phyloP scores from a whole-genome alignment of 2,329 filamentous ascomycete genomes.

The Botrytis squamosa region DNA sequence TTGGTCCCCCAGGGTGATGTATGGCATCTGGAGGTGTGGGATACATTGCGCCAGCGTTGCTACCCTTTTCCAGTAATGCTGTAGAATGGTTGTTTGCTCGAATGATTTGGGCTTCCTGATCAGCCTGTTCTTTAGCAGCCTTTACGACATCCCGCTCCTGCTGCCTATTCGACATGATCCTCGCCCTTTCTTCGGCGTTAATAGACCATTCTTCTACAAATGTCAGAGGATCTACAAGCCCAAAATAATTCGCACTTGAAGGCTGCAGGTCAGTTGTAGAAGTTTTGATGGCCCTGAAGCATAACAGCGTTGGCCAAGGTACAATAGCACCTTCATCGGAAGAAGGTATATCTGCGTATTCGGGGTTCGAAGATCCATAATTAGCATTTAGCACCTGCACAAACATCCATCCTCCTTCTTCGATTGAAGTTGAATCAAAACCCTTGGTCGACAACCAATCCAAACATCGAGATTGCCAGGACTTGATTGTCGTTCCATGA shows the following conservation, averaged over 20 bases:
- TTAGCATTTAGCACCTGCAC: conserved; percentile 35
- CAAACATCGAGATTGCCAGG: conserved; percentile 38
- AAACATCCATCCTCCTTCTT: conserved; percentile 38
- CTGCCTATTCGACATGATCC: conserved; percentile 48
- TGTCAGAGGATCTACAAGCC: conserved; percentile 38
- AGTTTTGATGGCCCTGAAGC: conserved; percentile 33
- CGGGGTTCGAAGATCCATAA: conserved; percentile 30
- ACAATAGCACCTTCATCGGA: conserved; percentile 35
- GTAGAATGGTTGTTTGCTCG: conserved; percentile 53
- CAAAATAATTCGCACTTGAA: conserved; percentile 3
- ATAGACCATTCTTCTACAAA: conserved; percentile 42
- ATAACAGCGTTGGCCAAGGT: conserved; percentile 39
- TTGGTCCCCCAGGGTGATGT: conserved; percentile 52
- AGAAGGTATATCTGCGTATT: conserved; percentile 30
- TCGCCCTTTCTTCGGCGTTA: conserved; percentile 43
- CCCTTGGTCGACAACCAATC: conserved; percentile 39
- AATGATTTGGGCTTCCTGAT: conserved; percentile 45
- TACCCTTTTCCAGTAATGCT: conserved; percentile 50
- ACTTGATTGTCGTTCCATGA: conserved; percentile 31
- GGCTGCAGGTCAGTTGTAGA: conserved; percentile 20
- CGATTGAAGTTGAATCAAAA: conserved; percentile 32
- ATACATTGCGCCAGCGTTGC: conserved; percentile 59
- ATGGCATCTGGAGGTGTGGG: conserved; percentile 69
- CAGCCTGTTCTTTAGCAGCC: conserved; percentile 43
- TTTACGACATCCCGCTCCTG: conserved; percentile 49